Conservation (phyloP, 169 alveolate genomes). For the Perkinsus olseni region DNA sequence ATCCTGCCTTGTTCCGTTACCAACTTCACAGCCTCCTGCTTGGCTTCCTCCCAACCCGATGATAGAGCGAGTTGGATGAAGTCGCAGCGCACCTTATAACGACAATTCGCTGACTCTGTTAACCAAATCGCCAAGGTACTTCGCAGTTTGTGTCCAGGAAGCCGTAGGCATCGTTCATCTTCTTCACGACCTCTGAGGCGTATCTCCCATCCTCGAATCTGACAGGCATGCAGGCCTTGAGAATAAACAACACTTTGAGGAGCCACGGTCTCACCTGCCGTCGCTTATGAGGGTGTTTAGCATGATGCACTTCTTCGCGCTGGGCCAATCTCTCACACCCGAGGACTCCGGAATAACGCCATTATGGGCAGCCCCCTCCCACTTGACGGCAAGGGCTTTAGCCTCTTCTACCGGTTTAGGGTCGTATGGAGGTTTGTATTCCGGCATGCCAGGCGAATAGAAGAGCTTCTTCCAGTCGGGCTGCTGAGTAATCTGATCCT, state of each 20-base stretch:
- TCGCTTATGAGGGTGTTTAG: not conserved
- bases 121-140: not conserved
- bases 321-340: not conserved
- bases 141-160: not conserved
- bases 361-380: slow-evolving; percentile 10
- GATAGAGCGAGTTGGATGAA: not conserved
- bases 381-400: not conserved
- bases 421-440: slow-evolving; percentile 16
- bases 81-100: not conserved
- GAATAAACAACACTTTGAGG: not conserved
- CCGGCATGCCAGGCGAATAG: slow-evolving; percentile 28
- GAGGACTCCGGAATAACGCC: not conserved
- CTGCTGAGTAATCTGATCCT: not conserved
- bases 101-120: not conserved
- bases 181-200: not conserved
- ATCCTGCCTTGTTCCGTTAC: not conserved
- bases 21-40: not conserved
- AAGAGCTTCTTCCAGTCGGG: slow-evolving; percentile 43
- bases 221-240: not conserved
- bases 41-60: not conserved
- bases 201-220: not conserved
- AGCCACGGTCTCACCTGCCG: not conserved
- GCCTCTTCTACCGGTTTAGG: slow-evolving; percentile 16
- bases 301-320: not conserved
- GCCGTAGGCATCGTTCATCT: not conserved